Evolutionary conservation across 352 stramenopile species (phyloP).

Genomic region (Phytophthora sojae): DNA sequence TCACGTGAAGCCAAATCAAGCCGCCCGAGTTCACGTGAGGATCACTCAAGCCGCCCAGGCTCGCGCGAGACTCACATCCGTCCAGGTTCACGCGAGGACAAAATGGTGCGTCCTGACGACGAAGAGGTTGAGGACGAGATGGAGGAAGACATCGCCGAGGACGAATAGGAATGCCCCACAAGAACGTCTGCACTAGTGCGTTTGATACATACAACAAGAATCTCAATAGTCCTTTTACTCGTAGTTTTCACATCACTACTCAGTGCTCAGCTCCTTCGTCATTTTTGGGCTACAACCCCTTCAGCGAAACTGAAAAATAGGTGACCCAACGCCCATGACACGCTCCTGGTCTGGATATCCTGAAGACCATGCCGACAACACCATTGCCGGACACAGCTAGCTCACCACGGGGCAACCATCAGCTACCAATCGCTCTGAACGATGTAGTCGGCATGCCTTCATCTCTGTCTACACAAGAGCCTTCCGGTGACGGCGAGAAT

Average conservation of each 20-base stretch:
- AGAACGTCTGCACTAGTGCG: conserved; percentile 7
- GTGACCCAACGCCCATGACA: conserved; percentile 9
- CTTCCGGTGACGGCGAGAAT: neutral
- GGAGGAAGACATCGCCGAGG: conserved; percentile 84
- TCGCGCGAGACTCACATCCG: conserved; percentile 27
- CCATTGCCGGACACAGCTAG: conserved; percentile 3
- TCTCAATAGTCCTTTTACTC: conserved; percentile 3
- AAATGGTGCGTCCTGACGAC: conserved; percentile 29
- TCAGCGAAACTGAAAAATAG: conserved; percentile 13
- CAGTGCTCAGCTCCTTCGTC: neutral
- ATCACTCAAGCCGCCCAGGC: conserved; percentile 19
- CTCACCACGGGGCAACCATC: neutral
- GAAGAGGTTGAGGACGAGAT: conserved; percentile 76
- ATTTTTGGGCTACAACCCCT: conserved; percentile 5
- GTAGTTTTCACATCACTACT: neutral
- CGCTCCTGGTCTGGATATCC: neutral
- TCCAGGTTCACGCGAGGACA: conserved; percentile 39
- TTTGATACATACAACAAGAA: conserved; percentile 22
- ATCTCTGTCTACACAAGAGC: neutral
- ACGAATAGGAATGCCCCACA: conserved; percentile 41
- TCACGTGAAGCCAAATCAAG: conserved; percentile 35
- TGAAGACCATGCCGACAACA: conserved; percentile 16
- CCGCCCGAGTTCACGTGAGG: conserved; percentile 25
- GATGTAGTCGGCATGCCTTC: neutral
- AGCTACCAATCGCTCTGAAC: neutral